Evolutionary conservation across 345 rosid genomes (phyloP).

Genomic region (Aegle marmelos): DNA sequence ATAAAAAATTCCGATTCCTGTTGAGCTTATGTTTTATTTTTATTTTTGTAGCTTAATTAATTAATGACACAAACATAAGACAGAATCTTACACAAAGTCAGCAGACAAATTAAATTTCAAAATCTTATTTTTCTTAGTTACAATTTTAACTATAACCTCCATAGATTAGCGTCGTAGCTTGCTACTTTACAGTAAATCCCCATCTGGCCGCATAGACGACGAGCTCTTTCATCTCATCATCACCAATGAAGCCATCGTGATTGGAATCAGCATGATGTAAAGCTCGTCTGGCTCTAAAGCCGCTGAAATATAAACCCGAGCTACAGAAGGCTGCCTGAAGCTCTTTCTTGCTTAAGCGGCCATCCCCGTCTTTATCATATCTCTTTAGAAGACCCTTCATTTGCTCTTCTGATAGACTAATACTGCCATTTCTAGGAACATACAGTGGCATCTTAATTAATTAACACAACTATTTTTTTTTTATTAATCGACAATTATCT

Average conservation of each 20-base stretch:
- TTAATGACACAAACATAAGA: too few relatives aligned
- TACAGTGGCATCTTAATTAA: conserved; percentile 3
- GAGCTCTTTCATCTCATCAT: not conserved
- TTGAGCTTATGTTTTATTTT: too few relatives aligned
- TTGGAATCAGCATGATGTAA: conserved; percentile 3
- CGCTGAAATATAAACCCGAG: not conserved
- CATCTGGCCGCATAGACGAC: not conserved
- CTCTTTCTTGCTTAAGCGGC: conserved; percentile 7
- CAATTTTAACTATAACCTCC: too few relatives aligned
- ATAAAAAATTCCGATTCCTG: too few relatives aligned
- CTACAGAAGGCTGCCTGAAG: not conserved
- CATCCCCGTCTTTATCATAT: not conserved
- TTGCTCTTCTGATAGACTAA: not conserved
- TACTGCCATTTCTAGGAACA: not conserved
- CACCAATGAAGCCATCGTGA: not conserved
- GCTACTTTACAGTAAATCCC: not conserved
- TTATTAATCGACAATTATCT: too few relatives aligned
- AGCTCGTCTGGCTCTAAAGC: not conserved
- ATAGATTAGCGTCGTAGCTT: too few relatives aligned
- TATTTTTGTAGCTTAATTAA: too few relatives aligned
- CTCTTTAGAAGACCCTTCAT: not conserved
- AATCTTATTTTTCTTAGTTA: too few relatives aligned
- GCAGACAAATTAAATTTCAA: too few relatives aligned
- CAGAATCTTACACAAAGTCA: too few relatives aligned
- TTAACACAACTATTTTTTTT: not conserved